Base-by-base conservation (phyloP, 2,329 filamentous ascomycete genomes). In the Colletotrichum sp. region DNA sequence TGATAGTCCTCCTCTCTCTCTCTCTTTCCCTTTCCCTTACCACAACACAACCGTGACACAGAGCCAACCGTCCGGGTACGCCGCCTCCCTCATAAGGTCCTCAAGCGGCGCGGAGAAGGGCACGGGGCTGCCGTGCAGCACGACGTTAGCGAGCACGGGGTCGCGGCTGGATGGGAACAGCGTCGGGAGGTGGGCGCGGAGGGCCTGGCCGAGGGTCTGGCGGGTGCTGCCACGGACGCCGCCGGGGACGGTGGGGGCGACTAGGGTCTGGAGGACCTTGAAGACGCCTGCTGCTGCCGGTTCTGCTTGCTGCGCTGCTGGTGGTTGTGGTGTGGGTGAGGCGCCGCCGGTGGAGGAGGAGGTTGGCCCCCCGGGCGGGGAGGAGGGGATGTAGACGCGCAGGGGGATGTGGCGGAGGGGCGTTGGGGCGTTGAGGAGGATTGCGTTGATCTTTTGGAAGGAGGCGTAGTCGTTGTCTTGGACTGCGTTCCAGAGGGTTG, bases 61-160 rank as follows among this genome's bases (percentile, higher is more conserved):
- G 30, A 98, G 84, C 94, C 96, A 99, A 0, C 97, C 97, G 85
- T 99, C 97, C 0, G 95, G 93, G 87, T 98, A 98, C 3, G 95
- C 92, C 6, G 94, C 94, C 81, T 94, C 94, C 72, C 93, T 90
- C 85, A 97, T 94, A 74, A 99, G 83, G 63, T 98, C 96, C 81
- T 95, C 94, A 22, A 99, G 84, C 28, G 93, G 93, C 2, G 96
- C 94, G 75, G 88, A 86, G 87, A 98, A 94, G 1, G 97, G 96
- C 74, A 98, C 91, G 1, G 92, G 90, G 2, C 93, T 95, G 1
- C 97, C 97, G 86, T 99, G 97, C 80, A 98, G 85, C 8, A 98
- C 90, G 3, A 94, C 94, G 74, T 94, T 93, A 2, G 96, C 97
- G 65, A 98, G 90, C 13, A 98, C 92, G 0, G 95, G 93, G 81